Evolutionary conservation across 75 land plant genomes (phyloP), one percentile per base, ranked within the genome.

Genomic region (Selaginella tamariscina): DNA sequence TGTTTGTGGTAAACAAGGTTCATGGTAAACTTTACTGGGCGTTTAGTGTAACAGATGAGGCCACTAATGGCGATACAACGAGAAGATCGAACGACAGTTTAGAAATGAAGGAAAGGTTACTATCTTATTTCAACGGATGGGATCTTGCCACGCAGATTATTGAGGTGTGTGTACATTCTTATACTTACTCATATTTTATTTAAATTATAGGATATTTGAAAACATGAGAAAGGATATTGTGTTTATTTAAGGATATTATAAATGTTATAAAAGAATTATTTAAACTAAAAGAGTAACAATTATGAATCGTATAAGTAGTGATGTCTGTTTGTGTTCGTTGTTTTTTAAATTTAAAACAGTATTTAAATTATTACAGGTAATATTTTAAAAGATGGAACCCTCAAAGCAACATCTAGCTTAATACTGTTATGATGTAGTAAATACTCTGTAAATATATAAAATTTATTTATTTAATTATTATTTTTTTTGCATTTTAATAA

Each of bases 1-100:
- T 66, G 31, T 80, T 80, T 69, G 55, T 80, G 24, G 44, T 80
- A 29, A 80, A 80, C 56, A 76, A 80, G 28, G 75, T 78, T 30
- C 66, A 60, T 62, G 80, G 55, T 9, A 80, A 77, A 62, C 72
- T 80, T 1, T 80, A 80, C 32, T 80, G 82, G 82, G 75, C 72
- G 11, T 65, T 73, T 24, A 80, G 82, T 59, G 54, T 80, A 24
- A 79, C 71, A 54, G 82, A 80, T 70, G 82, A 77, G 55, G 24
- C 29, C 55, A 67, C 71, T 27, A 55, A 77, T 29, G 79, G 80
- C 24, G 77, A 70, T 31, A 27, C 82, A 18, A 57, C 55, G 49
- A 74, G 68, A 39, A 30, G 80, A 18, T 80, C 82, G 0, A 77
- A 60, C 27, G 30, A 74, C 60, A 21, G 29, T 1, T 59, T 57